Percentiles rank a stretch among this genome's conserved stretches.
Conservation (phyloP, 1,284 basidiomycete species). For the Cutaneotrichosporon mucoides region DNA sequence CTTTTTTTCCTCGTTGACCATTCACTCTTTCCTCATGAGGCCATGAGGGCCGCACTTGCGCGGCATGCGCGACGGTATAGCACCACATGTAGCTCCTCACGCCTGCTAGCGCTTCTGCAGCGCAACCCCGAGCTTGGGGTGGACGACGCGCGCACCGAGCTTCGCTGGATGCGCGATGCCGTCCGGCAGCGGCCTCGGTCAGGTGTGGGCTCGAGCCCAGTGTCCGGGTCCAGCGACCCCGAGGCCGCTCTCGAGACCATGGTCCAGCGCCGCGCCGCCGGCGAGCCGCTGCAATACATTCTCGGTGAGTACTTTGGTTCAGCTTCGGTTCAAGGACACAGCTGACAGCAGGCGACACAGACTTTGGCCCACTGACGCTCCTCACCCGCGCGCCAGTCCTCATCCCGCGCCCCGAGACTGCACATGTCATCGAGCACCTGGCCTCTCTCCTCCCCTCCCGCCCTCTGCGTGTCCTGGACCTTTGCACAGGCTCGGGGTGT, state of each 20-base stretch:
- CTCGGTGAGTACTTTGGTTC: not conserved
- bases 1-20: not conserved
- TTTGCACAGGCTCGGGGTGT: slow-evolving; percentile 86
- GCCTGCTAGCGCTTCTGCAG: slow-evolving; percentile 12
- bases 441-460: slow-evolving; percentile 18
- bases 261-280: slow-evolving; percentile 51
- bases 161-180: slow-evolving; percentile 39
- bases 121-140: slow-evolving; percentile 36
- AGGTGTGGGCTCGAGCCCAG: too few species aligned
- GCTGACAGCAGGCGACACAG: slow-evolving; percentile 63
- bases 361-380: slow-evolving; percentile 77
- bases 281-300: slow-evolving; percentile 79
- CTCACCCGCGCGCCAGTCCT: slow-evolving; percentile 69
- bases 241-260: slow-evolving; percentile 19
- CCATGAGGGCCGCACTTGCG: not conserved
- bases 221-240: not conserved
- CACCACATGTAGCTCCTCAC: slow-evolving; percentile 4
- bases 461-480: slow-evolving; percentile 60
- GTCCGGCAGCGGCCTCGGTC: not conserved
- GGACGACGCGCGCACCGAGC: slow-evolving; percentile 37
- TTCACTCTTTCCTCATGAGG: not conserved
- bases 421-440: slow-evolving; percentile 58
- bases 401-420: slow-evolving; percentile 89
- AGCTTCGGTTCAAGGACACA: too few species aligned
- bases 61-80: not conserved